Evolutionary conservation across 306 rosid genomes (phyloP).

Genomic region (Citrullus colocynthis): DNA sequence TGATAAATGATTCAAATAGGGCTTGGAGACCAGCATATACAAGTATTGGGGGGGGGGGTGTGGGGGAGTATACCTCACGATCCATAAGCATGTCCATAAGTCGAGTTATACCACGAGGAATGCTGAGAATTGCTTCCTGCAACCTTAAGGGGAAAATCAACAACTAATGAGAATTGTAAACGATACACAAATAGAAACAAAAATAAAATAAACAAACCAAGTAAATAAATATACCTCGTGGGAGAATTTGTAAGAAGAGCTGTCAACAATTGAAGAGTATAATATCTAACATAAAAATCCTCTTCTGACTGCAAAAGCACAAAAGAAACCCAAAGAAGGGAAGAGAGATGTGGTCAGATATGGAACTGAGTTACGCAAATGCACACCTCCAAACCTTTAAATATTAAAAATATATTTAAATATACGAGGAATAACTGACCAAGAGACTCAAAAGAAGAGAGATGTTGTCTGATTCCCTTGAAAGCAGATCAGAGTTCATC

Average conservation of each 20-base stretch:
- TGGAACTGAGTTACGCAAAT: not conserved
- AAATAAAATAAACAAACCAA: not conserved
- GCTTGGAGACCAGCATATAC: not conserved
- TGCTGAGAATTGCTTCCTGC: conserved; percentile 90
- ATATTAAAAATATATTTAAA: conserved; percentile 1
- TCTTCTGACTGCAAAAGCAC: conserved; percentile 65
- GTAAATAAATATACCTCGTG: conserved; percentile 38
- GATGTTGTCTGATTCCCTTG: conserved; percentile 76
- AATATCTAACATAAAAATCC: conserved; percentile 88
- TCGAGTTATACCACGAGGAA: conserved; percentile 86
- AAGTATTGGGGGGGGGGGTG: not conserved
- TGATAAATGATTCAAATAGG: not conserved
- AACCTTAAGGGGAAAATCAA: conserved; percentile 52
- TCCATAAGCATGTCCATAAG: conserved; percentile 98
- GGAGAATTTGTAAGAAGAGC: conserved; percentile 80
- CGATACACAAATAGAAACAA: not conserved
- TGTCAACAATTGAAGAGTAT: conserved; percentile 86
- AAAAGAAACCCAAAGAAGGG: conserved; percentile 1
- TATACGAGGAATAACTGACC: conserved; percentile 38
- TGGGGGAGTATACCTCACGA: conserved; percentile 53
- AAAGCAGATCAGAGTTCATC: conserved; percentile 83
- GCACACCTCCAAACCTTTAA: not conserved
- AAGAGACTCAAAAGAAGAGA: conserved; percentile 78
- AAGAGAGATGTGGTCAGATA: not conserved
- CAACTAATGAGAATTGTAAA: conserved; percentile 7